phyloP scores from a whole-genome alignment of 129 eudicot species.

The Centaurea solstitialis region DNA sequence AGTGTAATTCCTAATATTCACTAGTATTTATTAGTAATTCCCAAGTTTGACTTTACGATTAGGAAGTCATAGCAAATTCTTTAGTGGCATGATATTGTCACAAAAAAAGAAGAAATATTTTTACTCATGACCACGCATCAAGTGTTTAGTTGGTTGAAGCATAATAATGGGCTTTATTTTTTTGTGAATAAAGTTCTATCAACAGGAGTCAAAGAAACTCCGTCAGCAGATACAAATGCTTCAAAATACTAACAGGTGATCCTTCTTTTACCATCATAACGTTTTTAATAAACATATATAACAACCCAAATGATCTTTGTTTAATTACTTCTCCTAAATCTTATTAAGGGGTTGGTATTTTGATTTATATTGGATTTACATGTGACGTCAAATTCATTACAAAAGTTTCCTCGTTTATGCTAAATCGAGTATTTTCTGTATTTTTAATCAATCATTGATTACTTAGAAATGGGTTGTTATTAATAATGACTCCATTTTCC shows the following conservation, averaged over 20 bases:
- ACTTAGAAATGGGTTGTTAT: background rate
- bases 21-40: no score
- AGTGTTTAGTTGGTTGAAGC: no score
- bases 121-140: background rate
- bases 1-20: no score
- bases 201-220: constrained; percentile 89
- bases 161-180: background rate
- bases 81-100: no score
- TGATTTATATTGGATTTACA: background rate
- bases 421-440: background rate
- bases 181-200: constrained; percentile 55
- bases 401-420: background rate
- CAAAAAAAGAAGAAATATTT: no score
- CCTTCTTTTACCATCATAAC: background rate
- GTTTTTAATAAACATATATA: background rate
- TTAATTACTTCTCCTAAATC: background rate
- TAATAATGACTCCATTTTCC: background rate
- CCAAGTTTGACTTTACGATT: no score
- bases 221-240: constrained; percentile 84
- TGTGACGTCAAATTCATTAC: background rate
- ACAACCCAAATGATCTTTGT: background rate
- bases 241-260: constrained; percentile 78
- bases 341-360: background rate
- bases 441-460: background rate
- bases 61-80: no score